These are phyloP conservation scores for Fusarium palustre DNA, from an alignment of 2,329 filamentous ascomycete genomes.

Conservation along the genomic window DNA sequence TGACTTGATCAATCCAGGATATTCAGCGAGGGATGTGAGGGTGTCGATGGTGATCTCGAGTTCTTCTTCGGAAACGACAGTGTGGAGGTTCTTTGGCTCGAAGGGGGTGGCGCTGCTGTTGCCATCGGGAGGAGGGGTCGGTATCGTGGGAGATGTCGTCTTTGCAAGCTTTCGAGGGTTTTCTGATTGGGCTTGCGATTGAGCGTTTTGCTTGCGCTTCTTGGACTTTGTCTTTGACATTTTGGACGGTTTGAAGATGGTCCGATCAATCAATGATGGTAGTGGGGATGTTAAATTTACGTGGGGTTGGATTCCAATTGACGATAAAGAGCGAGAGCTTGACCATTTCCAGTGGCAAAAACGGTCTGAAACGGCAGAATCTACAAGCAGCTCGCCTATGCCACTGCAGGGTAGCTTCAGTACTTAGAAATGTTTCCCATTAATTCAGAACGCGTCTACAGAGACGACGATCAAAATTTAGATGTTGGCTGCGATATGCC, in stretches of 20 bases:
- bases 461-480: too few species aligned
- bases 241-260: conserved; percentile 10
- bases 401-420: not conserved
- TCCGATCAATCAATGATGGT: not conserved
- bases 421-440: not conserved
- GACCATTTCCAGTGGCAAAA: conserved; percentile 21
- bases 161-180: conserved; percentile 56
- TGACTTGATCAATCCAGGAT: conserved; percentile 74
- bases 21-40: conserved; percentile 66
- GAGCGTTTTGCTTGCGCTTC: conserved; percentile 57
- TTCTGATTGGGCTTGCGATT: conserved; percentile 51
- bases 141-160: conserved; percentile 41
- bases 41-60: conserved; percentile 76
- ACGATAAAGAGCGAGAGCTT: not conserved
- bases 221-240: conserved; percentile 61
- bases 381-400: too few species aligned
- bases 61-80: conserved; percentile 71
- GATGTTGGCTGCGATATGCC: too few species aligned
- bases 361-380: conserved; percentile 19
- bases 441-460: not conserved
- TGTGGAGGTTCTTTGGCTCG: conserved; percentile 64
- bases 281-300: conserved; percentile 28
- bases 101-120: conserved; percentile 40
- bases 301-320: conserved; percentile 1
- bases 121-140: conserved; percentile 54